Evolutionary conservation across 345 rosid genomes (phyloP), one percentile per base, ranked within the genome.

Genomic region (Toxicodendron radicans): DNA sequence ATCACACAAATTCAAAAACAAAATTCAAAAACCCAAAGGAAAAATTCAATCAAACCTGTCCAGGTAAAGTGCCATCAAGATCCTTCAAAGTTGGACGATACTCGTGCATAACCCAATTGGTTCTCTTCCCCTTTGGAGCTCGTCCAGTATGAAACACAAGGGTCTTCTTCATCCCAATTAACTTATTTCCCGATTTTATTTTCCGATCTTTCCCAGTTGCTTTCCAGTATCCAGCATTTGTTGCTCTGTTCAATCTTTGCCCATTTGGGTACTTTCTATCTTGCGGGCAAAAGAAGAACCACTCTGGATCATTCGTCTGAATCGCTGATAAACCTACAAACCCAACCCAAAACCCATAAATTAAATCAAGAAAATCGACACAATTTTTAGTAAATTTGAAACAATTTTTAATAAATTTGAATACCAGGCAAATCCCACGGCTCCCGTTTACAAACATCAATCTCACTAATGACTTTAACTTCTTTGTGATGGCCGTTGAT

Each of bases 361-460:
- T 30, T 13, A 45, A 32, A 21, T 0, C 4, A 10, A 61, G 53
- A 54, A 11, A 32, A 16, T 32, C 18, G 14, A 5, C 7, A 8
- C 24, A 45, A 41, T 10, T 5, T 10, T 5, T 7, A 7, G 43
- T 38, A 7, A 38, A 8, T 38, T 17, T 8, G 14, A 5, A 38
- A 38, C 43, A 7, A 6, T 38, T 38, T 38, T 38, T 5, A 38
- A 38, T 38, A 38, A 63, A 51, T 23, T 16, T 14, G 11, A 76
- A 20, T 82, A 93, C 97, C 90, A 70, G 99, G 99, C 68, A 92
- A 86, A 76, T 95, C 99, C 97, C 97, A 93, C 9, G 99, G 99
- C 81, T 95, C 99, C 83, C 86, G 67, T 83, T 86, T 93, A 68
- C 97, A 95, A 70, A 95, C 86, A 78, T 95, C 99, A 80, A 95